phyloP scores from a whole-genome alignment of 2,329 filamentous ascomycete species.

The Phyllosticta citriasiana region DNA sequence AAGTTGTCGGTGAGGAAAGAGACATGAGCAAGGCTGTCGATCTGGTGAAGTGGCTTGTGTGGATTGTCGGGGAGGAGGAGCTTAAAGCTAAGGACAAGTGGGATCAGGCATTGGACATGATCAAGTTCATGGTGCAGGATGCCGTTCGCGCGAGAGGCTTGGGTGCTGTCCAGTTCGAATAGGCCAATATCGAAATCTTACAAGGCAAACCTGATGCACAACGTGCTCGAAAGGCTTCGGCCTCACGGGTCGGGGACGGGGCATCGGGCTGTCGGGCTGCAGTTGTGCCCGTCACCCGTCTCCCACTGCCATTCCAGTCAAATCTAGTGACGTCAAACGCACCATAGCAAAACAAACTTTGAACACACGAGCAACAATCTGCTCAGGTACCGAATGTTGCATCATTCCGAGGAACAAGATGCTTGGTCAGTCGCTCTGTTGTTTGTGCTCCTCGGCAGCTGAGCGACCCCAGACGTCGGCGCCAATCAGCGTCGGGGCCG shows the following conservation, averaged over 20 bases:
- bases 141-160: constrained; percentile 37
- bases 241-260: neutral
- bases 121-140: constrained; percentile 33
- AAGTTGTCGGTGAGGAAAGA: constrained; percentile 64
- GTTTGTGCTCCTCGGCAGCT: too few species aligned
- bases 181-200: neutral
- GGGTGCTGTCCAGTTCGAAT: constrained; percentile 32
- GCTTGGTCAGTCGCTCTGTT: too few species aligned
- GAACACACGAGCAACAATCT: too few species aligned
- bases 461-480: too few species aligned
- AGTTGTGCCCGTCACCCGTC: neutral
- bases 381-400: too few species aligned
- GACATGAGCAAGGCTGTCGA: constrained; percentile 66
- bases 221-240: neutral
- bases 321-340: too few species aligned
- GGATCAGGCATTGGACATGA: constrained; percentile 26
- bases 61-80: constrained; percentile 25
- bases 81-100: constrained; percentile 18
- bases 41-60: constrained; percentile 55
- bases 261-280: neutral
- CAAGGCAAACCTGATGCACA: neutral
- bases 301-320: neutral
- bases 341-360: too few species aligned
- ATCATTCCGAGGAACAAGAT: too few species aligned
- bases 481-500: too few species aligned